Percentiles rank a stretch among this genome's conserved stretches.
Evolutionary conservation across 1,139 yeast species (phyloP).

Genomic region (Debaryomyces subglobosus): DNA sequence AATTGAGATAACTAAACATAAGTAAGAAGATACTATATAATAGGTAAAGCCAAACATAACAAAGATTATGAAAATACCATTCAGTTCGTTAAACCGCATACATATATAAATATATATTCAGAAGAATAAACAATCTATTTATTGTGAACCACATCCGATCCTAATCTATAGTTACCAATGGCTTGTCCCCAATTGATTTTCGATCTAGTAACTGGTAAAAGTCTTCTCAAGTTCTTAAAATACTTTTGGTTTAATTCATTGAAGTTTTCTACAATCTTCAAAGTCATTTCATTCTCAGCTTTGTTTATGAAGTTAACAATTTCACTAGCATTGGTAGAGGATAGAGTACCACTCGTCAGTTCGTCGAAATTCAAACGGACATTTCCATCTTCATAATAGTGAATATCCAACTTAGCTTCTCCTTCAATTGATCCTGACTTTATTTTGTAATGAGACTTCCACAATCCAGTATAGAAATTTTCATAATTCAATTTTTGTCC

Average conservation of each 20-base stretch:
- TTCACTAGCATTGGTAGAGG: conserved; percentile 23
- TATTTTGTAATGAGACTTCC: conserved; percentile 71
- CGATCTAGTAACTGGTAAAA: conserved; percentile 87
- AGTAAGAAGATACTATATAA: neutral
- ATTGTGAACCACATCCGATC: conserved; percentile 72
- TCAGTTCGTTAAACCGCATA: neutral
- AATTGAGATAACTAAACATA: conserved; percentile 30
- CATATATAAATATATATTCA: conserved; percentile 4
- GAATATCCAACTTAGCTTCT: conserved; percentile 68
- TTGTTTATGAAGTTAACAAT: conserved; percentile 56
- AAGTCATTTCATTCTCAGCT: conserved; percentile 65
- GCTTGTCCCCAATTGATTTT: conserved; percentile 96
- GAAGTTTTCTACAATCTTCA: conserved; percentile 64
- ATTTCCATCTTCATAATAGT: conserved; percentile 95
- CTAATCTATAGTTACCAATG: conserved; percentile 85
- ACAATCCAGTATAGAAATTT: conserved; percentile 88
- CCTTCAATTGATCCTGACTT: conserved; percentile 51
- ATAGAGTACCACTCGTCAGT: conserved; percentile 27
- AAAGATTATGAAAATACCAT: neutral
- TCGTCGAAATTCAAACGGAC: conserved; percentile 71
- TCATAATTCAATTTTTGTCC: conserved; percentile 75
- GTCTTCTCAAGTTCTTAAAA: conserved; percentile 85
- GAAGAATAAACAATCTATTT: conserved; percentile 11
- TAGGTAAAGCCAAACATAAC: neutral
- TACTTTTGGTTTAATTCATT: conserved; percentile 73